Percentiles rank a stretch among this genome's conserved stretches.
Evolutionary conservation across 148 eudicot species (phyloP).

Genomic region (Vaccinium macrocarpon): DNA sequence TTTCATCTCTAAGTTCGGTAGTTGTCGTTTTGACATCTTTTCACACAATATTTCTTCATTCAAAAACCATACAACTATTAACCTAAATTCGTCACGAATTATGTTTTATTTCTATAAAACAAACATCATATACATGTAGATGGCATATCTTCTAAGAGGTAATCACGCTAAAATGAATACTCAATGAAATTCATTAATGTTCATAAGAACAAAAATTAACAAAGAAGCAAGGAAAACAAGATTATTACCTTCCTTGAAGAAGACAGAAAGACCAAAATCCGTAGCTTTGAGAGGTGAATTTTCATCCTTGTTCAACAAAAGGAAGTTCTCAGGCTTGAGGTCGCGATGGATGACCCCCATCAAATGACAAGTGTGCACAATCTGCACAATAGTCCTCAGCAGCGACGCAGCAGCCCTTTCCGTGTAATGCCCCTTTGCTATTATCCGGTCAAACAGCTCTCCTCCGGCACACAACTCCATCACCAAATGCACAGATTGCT

Average conservation of each 20-base stretch:
- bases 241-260: conserved; percentile 73
- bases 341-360: conserved; percentile 97
- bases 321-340: conserved; percentile 91
- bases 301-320: conserved; percentile 70
- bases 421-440: conserved; percentile 85
- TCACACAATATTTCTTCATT: too few relatives aligned
- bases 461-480: conserved; percentile 99
- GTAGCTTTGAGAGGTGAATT: conserved; percentile 84
- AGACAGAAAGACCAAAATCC: conserved; percentile 87
- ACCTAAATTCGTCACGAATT: too few relatives aligned
- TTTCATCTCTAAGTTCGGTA: background rate
- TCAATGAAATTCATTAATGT: too few relatives aligned
- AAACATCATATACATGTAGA: too few relatives aligned
- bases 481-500: conserved; percentile 81
- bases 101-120: too few relatives aligned
- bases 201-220: background rate
- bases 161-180: too few relatives aligned
- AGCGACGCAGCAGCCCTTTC: conserved; percentile 85
- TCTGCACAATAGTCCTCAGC: conserved; percentile 85
- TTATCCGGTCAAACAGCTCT: conserved; percentile 85
- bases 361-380: conserved; percentile 82
- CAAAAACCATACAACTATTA: too few relatives aligned
- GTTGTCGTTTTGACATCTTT: too few relatives aligned
- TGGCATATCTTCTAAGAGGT: too few relatives aligned
- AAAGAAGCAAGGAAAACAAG: background rate